A percentile compares a stretch with the other conserved stretches of the same genome.
Evolutionary conservation across 2,329 filamentous ascomycete genomes (phyloP).

Genomic region (Peltaster fructicola): DNA sequence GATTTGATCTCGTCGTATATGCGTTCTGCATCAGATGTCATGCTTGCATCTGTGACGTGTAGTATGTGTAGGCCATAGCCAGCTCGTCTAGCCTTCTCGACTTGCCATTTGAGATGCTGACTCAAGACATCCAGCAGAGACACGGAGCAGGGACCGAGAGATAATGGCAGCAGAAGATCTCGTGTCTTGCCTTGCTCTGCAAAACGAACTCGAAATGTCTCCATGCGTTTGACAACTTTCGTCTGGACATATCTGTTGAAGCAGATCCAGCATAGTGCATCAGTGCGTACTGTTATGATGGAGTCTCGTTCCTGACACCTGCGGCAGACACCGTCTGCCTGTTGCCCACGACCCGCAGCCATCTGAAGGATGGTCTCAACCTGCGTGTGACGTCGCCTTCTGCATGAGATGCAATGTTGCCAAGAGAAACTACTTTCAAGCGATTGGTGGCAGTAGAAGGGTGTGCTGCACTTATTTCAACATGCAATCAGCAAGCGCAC

Average conservation of each 20-base stretch:
- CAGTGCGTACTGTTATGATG: slow-evolving; percentile 37
- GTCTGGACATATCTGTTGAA: slow-evolving; percentile 60
- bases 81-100: slow-evolving; percentile 43
- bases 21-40: slow-evolving; percentile 22
- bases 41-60: slow-evolving; percentile 24
- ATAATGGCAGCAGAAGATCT: slow-evolving; percentile 60
- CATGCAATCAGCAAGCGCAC: no score
- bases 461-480: no score
- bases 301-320: slow-evolving; percentile 37
- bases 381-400: no score
- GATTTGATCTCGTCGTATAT: slow-evolving; percentile 32
- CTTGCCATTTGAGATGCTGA: slow-evolving; percentile 48
- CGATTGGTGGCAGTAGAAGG: no score
- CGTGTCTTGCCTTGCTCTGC: slow-evolving; percentile 26
- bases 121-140: slow-evolving; percentile 61
- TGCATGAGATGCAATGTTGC: no score
- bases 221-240: slow-evolving; percentile 67
- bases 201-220: slow-evolving; percentile 39
- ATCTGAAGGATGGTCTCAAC: no score
- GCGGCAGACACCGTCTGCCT: slow-evolving; percentile 31
- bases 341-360: no score
- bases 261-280: slow-evolving; percentile 50
- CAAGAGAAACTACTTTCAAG: no score
- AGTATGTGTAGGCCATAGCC: slow-evolving; percentile 49
- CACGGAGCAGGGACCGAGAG: slow-evolving; percentile 66